These are phyloP conservation scores for Gossypium davidsonii DNA, from an alignment of 441 rosid species.

Conservation along the genomic window DNA sequence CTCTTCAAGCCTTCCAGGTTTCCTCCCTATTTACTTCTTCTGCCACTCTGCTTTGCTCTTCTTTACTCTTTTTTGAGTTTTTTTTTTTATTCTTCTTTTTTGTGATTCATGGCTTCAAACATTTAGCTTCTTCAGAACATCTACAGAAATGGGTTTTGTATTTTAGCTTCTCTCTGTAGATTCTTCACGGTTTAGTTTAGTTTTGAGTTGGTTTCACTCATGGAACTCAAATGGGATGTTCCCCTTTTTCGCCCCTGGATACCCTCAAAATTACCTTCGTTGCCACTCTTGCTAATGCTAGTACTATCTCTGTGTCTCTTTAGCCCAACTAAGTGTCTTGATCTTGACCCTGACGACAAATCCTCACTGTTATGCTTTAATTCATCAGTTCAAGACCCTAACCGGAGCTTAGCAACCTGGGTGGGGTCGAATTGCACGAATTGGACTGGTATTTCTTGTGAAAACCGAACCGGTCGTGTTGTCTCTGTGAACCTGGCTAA, in stretches of 20 bases:
- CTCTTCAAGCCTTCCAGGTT: not conserved
- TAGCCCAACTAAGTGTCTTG: slow-evolving; percentile 32
- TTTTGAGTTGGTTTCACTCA: slow-evolving; percentile 10
- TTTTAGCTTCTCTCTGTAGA: not conserved
- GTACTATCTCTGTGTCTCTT: slow-evolving; percentile 14
- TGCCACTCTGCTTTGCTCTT: not conserved
- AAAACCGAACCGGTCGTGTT: slow-evolving; percentile 53
- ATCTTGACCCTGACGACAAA: slow-evolving; percentile 50
- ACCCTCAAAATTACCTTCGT: slow-evolving; percentile 12
- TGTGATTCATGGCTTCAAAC: not conserved
- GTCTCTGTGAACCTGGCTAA: slow-evolving; percentile 48
- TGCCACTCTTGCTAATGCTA: slow-evolving; percentile 24
- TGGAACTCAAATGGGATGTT: slow-evolving; percentile 34
- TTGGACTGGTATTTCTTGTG: slow-evolving; percentile 67
- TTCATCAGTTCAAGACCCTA: slow-evolving; percentile 45
- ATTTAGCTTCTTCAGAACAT: not conserved
- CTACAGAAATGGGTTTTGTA: not conserved
- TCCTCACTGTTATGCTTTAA: slow-evolving; percentile 49
- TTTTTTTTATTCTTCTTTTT: too few relatives aligned
- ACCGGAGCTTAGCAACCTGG: slow-evolving; percentile 53
- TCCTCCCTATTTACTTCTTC: slow-evolving; percentile 2
- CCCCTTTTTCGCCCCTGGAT: slow-evolving; percentile 13
- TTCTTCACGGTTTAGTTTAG: not conserved
- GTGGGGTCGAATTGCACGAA: slow-evolving; percentile 50
- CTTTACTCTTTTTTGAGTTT: not conserved